Evolutionary conservation across 805 yeast genomes (phyloP), one percentile per base, ranked within the genome.

Genomic region (Lipomyces mesembrius): DNA sequence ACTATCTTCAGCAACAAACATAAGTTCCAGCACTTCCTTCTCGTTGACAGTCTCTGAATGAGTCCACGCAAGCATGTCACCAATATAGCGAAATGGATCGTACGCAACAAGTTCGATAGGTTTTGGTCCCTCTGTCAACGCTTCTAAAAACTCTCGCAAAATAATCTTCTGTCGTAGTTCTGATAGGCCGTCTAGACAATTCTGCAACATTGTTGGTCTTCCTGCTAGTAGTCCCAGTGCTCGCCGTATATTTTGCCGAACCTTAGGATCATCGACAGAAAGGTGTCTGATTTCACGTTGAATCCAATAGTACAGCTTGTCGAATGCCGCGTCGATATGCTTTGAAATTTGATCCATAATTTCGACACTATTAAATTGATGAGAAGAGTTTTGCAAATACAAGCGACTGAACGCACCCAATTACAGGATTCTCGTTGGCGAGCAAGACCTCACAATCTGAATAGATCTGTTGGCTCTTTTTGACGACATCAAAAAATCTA

Each of bases 1-100:
- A 51, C 74, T 67, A 14, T 72, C 74, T 51, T 79, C 78, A 57
- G 80, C 78, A 57, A 83, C 83, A 63, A 94, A 87, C 60, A 94
- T 78, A 22, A 87, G 82, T 8, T 83, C 82, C 4, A 94, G 83
- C 37, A 88, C 82, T 74, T 95, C 99, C 53, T 87, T 83, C 77
- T 95, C 99, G 77, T 91, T 91, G 3, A 92, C 96, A 37, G 92
- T 87, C 3, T 91, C 83, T 1, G 93, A 85, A 75, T 95, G 98
- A 1, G 92, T 83, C 80, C 90, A 90, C 0, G 98, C 98, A 51
- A 95, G 79, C 39, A 95, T 83, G 75, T 92, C 97, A 32, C 98
- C 96, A 20, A 91, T 81, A 70, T 88, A 93, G 63, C 97, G 82
- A 32, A 87, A 81, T 0, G 97, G 90, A 75, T 94, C 97, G 75